Evolutionary conservation across 2,329 filamentous ascomycete genomes (phyloP).

Genomic region (Dothideomycetes sp.): DNA sequence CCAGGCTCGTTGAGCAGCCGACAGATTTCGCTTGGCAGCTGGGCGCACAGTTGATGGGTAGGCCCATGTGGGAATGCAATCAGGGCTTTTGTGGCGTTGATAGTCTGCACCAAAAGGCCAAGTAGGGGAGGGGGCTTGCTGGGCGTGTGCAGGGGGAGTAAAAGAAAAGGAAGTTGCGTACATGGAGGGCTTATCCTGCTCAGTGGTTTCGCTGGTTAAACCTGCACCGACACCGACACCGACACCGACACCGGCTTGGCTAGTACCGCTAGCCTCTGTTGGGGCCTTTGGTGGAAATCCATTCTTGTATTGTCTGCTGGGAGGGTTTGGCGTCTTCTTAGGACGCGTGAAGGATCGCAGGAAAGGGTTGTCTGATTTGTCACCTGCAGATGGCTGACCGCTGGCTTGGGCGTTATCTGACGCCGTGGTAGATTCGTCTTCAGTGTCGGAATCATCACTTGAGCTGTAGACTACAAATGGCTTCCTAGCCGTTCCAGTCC

Average conservation of each 20-base stretch:
- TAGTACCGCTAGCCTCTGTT: background rate
- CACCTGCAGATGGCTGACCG: constrained; percentile 3
- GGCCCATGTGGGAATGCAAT: constrained; percentile 22
- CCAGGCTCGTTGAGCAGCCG: constrained; percentile 11
- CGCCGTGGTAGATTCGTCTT: constrained; percentile 10
- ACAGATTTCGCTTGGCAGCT: constrained; percentile 4
- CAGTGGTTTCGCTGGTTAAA: constrained; percentile 3
- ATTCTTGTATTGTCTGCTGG: constrained; percentile 22
- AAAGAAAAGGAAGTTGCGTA: constrained; percentile 13
- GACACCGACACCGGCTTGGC: background rate
- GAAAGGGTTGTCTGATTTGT: constrained; percentile 14
- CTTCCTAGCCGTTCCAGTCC: constrained; percentile 12
- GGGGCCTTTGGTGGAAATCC: constrained; percentile 6
- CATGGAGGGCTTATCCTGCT: constrained; percentile 11
- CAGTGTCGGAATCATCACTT: constrained; percentile 19
- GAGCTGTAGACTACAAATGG: constrained; percentile 20
- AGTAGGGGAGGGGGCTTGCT: constrained; percentile 1
- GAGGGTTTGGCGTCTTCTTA: constrained; percentile 25
- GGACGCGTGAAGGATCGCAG: constrained; percentile 16
- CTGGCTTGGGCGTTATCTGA: constrained; percentile 12
- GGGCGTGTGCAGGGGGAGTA: background rate
- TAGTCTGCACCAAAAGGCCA: constrained; percentile 10
- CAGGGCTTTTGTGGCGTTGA: constrained; percentile 12
- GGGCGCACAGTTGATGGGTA: constrained; percentile 17
- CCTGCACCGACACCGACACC: background rate